Conservation (phyloP, 768 basidiomycete species). For the Leccinum arenicola region DNA sequence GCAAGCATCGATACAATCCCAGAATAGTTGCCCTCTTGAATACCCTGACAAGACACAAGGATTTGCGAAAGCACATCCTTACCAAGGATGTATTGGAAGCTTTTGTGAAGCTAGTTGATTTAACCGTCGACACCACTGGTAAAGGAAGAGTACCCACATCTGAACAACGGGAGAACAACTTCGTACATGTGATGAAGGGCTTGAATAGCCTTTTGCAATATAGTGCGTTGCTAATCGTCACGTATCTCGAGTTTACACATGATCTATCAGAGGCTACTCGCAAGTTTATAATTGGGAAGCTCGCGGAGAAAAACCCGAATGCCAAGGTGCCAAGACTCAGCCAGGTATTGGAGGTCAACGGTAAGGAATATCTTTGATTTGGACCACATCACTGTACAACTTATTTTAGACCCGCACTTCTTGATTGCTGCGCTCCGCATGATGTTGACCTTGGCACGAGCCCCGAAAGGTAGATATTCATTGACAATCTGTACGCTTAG, state of each 20-base stretch:
- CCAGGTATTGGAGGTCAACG: slow-evolving; percentile 10
- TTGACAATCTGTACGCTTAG: no score
- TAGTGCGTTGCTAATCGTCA: slow-evolving; percentile 6
- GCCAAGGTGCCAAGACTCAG: slow-evolving; percentile 7
- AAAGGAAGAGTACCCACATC: no score
- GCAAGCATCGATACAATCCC: slow-evolving; percentile 18
- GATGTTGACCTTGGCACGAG: slow-evolving; percentile 14
- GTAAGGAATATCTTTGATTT: not conserved
- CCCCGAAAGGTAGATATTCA: slow-evolving; percentile 9
- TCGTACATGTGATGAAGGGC: slow-evolving; percentile 23
- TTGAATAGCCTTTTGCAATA: slow-evolving; percentile 14
- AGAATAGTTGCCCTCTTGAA: slow-evolving; percentile 22
- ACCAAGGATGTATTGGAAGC: slow-evolving; percentile 10
- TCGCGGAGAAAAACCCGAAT: not conserved
- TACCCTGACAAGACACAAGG: slow-evolving; percentile 19
- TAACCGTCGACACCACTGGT: not conserved
- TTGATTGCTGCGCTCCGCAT: slow-evolving; percentile 18
- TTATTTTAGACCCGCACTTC: slow-evolving; percentile 5
- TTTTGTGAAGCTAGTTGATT: slow-evolving; percentile 15
- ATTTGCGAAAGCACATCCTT: slow-evolving; percentile 15
- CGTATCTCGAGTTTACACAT: not conserved
- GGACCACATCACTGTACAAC: not conserved
- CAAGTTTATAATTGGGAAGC: not conserved
- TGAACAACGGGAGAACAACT: not conserved
- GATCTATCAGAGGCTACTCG: slow-evolving; percentile 7